phyloP scores from a whole-genome alignment of 2,329 filamentous ascomycete genomes.

The Pyrenophora teres region DNA sequence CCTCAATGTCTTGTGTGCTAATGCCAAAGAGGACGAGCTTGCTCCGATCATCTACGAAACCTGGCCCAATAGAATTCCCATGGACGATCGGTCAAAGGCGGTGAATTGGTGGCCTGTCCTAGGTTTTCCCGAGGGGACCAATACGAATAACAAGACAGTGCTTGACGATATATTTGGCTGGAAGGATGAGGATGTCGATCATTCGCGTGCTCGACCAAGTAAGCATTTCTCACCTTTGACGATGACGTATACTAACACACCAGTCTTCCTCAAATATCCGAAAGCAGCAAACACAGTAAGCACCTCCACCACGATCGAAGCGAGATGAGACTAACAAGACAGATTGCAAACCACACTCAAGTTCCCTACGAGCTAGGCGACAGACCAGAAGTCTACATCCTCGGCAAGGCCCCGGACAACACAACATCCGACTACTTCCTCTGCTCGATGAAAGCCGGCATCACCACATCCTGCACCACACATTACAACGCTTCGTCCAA shows the following conservation, averaged over 20 bases:
- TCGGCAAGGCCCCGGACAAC: conserved; percentile 9
- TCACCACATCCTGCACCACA: conserved; percentile 8
- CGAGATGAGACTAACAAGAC: neutral
- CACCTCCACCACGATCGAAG: accelerated
- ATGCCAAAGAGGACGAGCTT: conserved; percentile 7
- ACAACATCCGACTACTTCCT: conserved; percentile 10
- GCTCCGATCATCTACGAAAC: conserved; percentile 9
- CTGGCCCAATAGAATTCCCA: conserved; percentile 5
- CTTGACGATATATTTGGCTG: conserved; percentile 10
- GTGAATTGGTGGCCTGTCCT: conserved; percentile 11
- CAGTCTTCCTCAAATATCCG: conserved; percentile 9
- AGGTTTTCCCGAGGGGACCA: conserved; percentile 5
- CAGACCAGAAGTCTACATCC: conserved; percentile 9
- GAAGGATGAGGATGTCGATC: conserved; percentile 8
- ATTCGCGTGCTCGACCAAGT: conserved; percentile 8
- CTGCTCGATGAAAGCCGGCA: conserved; percentile 10
- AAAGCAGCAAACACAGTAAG: conserved; percentile 10
- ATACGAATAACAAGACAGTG: conserved; percentile 9
- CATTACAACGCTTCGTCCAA: conserved; percentile 12
- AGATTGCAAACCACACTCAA: conserved; percentile 12
- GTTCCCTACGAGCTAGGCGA: neutral
- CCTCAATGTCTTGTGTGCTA: conserved; percentile 7
- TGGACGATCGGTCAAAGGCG: conserved; percentile 8
- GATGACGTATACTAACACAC: neutral
- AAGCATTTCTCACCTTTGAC: neutral